Evolutionary conservation across 139 green algal species (phyloP), one percentile per base, ranked within the genome.

Genomic region (Auxenochlorella pyrenoidosa): DNA sequence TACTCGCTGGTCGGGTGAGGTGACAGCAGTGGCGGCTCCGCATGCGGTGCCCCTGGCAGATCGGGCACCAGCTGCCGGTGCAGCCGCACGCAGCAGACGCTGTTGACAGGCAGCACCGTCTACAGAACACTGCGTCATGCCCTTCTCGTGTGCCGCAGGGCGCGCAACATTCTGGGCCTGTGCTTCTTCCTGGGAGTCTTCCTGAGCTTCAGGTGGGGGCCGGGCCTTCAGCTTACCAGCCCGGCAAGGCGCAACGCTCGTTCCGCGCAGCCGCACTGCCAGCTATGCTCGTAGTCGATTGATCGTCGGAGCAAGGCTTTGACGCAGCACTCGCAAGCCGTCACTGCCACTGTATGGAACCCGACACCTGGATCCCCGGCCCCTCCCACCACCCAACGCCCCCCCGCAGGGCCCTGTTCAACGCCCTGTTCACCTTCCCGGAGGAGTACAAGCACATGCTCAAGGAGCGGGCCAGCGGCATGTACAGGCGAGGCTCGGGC

Each of bases 181-280:
- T 82, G 94, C 18, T 95, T 94, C 86, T 95, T 95, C 79, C 63
- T 90, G 84, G 68, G 90, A 26, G 91, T 95, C 85, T 94, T 95
- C 83, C 78, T 93, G 47, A 83, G 75, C 83, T 91, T 95, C 70
- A 82, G 87, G 54, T 73, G 66, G 36, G 66, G 15, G 19, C 8
- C 1, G 10, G 66, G 8, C 22, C 30, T 26, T 75, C 12, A 15
- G n/a, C 28, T 18, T 3, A n/a, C 30, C n/a, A 22, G 4, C 12
- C 13, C 36, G 13, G 68, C n/a, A 8, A 19, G 12, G 13, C 10
- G 59, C 21, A 68, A 68, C 10, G 59, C 22, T 28, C 10, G 19
- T 32, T 68, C 59, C 59, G 4, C 13, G 59, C 59, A 68, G 13
- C 59, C 59, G 19, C 59, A n/a, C 10, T 68, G 59, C 59, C 47